Conservation (phyloP, 176 grass and related monocot species). For the Aegilops umbellulata region DNA sequence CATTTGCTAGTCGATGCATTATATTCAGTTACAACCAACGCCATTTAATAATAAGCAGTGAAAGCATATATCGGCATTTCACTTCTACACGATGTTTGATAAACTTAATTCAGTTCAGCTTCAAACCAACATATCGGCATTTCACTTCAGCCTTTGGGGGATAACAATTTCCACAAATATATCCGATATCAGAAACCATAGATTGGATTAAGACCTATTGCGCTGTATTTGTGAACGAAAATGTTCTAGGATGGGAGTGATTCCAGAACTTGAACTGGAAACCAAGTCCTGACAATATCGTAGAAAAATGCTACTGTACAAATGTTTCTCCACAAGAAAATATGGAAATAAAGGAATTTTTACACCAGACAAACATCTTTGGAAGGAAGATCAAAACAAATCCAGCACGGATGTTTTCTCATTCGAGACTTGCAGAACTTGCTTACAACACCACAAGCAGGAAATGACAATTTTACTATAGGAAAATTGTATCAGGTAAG, state of each 20-base stretch:
- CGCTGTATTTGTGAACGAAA: neutral
- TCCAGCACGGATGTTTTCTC: conserved; percentile 8
- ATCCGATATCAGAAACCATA: neutral
- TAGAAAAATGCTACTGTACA: neutral
- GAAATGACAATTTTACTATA: conserved; percentile 35
- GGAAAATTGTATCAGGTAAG: conserved; percentile 36
- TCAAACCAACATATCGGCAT: no score
- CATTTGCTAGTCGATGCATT: neutral
- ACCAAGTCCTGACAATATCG: neutral
- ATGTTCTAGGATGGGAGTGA: neutral
- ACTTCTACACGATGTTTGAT: no score
- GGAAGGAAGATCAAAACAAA: conserved; percentile 1
- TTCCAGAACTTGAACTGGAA: neutral
- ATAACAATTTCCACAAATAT: neutral
- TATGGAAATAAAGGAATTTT: neutral
- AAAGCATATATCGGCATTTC: no score
- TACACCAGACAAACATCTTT: neutral
- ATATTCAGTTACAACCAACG: conserved; percentile 5
- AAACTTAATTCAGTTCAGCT: no score
- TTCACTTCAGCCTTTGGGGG: neutral
- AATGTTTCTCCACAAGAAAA: neutral
- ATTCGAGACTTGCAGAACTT: conserved; percentile 17
- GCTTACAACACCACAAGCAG: conserved; percentile 8
- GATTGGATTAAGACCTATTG: neutral
- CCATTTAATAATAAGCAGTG: neutral